These are phyloP conservation scores for Wickerhamomyces pijperi DNA, from an alignment of 805 yeast genomes.

Conservation along the genomic window DNA sequence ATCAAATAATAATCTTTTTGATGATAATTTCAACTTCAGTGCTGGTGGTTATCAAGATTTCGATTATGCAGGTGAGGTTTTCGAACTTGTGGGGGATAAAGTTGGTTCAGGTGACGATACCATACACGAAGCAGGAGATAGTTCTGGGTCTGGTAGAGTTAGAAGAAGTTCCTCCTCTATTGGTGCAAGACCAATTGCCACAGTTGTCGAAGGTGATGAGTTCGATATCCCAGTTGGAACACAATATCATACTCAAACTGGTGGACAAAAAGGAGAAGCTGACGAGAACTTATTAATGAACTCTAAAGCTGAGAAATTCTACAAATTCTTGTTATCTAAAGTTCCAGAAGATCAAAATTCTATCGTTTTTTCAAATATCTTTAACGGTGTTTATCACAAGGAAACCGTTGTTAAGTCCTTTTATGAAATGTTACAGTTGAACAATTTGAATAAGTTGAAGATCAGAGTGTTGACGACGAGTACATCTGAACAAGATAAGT, in stretches of 20 bases:
- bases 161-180: slow-evolving; percentile 11
- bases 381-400: slow-evolving; percentile 6
- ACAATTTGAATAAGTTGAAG: slow-evolving; percentile 12
- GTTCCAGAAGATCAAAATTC: background rate
- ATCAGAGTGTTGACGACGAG: slow-evolving; percentile 1
- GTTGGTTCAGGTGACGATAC: slow-evolving; percentile 1
- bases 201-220: background rate
- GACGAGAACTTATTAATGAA: slow-evolving; percentile 5
- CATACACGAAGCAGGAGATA: slow-evolving; percentile 1
- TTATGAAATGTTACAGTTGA: slow-evolving; percentile 17
- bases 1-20: background rate
- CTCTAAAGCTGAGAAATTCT: slow-evolving; percentile 1
- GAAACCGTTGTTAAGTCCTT: slow-evolving; percentile 15
- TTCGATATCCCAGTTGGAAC: background rate
- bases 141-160: slow-evolving; percentile 1
- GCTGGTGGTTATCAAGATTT: background rate
- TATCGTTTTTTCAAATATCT: slow-evolving; percentile 10
- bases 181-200: background rate
- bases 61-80: slow-evolving; percentile 2
- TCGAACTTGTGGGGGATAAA: slow-evolving; percentile 7
- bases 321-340: slow-evolving; percentile 1
- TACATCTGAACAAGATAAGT: background rate
- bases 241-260: slow-evolving; percentile 1
- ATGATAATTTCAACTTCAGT: background rate
- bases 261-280: too few species aligned